Conservation (phyloP, 1,139 yeast genomes). For the Debaryomyces robertsiae region DNA sequence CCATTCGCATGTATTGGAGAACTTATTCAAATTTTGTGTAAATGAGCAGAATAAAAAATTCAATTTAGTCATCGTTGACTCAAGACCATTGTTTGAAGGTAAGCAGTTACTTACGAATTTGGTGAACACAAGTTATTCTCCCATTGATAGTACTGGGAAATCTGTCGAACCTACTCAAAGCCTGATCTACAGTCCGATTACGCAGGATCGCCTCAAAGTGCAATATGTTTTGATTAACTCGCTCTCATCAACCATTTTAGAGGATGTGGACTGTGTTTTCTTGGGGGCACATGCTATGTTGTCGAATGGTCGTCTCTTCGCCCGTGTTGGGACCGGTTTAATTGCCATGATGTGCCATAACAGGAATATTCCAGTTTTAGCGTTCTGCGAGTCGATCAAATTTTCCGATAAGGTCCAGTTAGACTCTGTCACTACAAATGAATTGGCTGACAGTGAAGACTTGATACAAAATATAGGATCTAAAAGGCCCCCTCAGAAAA, state of each 20-base stretch:
- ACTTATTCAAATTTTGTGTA: conserved; percentile 72
- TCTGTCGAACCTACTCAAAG: conserved; percentile 22
- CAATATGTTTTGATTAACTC: conserved; percentile 78
- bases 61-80: conserved; percentile 85
- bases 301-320: conserved; percentile 89
- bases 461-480: conserved; percentile 51
- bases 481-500: conserved; percentile 59
- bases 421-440: conserved; percentile 92
- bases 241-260: conserved; percentile 74
- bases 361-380: conserved; percentile 89
- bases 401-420: conserved; percentile 94
- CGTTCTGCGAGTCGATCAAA: conserved; percentile 93
- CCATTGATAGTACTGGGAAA: conserved; percentile 34
- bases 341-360: conserved; percentile 90
- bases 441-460: conserved; percentile 84
- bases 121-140: conserved; percentile 33
- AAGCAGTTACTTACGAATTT: conserved; percentile 68
- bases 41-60: conserved; percentile 63
- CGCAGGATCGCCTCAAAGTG: conserved; percentile 38
- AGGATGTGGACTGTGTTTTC: conserved; percentile 82
- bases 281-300: conserved; percentile 97
- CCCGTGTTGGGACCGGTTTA: conserved; percentile 94
- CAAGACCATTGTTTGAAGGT: conserved; percentile 96
- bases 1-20: conserved; percentile 79
- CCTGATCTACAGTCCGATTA: conserved; percentile 26